Base-by-base conservation (phyloP, 768 basidiomycete species). In the Tricholoma flavovirens region DNA sequence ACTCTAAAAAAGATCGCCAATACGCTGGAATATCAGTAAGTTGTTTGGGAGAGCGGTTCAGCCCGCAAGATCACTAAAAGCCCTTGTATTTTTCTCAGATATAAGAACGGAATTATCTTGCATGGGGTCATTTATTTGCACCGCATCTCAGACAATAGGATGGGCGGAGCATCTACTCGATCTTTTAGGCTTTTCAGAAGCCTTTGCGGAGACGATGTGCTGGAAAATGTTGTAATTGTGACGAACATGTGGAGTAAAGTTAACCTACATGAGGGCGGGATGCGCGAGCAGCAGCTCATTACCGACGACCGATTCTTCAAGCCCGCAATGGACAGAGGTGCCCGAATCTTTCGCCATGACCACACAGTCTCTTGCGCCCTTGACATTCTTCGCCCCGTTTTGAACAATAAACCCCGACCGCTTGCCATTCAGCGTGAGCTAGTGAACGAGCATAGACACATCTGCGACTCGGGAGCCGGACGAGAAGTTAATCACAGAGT, bases 211-310 rank as follows among this genome's bases (percentile, higher is more conserved):
- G 71, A 73, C 29, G 66, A 61, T 49, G 69, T 73, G 6, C 70
- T 79, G 55, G 67, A 68, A 29, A 77, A 77, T 55, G 76, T 81
- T 32, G 70, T 75, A 49, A 68, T 82, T 53, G 74, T 75, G 53
- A 81, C 81, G 49, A 82, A 72, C 45, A 79, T 74, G 75, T 81
- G 79, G 78, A 72, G 70, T 7, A 66, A 68, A 53, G 72, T 75
- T 38, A 60, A 64, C 54, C 64, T 58, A 29, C 70, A 65, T 45
- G 26, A 66, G 45, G 59, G 49, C 68, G 70, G 65, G 50, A 61
- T 58, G 8, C 71, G 77, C 14, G 78, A 80, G 58, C 53, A 50
- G 1, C 73, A 77, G 59, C 68, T 79, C 22, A 52, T 21, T 26
- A 55, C 14, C 17, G 35, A 53, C 4, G 55, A 53, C 57, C 68